Percentiles rank a stretch among this genome's conserved stretches.
Conservation (phyloP, 805 yeast genomes). For the Ogataea pini region DNA sequence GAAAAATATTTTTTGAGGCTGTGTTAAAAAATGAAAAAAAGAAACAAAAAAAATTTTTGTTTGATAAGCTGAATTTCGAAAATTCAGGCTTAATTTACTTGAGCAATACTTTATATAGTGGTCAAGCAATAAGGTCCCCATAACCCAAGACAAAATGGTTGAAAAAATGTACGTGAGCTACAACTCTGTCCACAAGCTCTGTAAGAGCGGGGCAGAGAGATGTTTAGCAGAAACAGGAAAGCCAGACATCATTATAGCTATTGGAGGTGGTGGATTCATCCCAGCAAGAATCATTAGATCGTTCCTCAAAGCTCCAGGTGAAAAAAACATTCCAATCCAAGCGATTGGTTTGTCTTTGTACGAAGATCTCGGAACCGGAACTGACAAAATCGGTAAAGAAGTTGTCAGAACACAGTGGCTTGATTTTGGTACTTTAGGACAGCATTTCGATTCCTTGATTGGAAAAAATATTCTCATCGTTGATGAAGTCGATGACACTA, state of each 20-base stretch:
- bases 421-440: constrained; percentile 70
- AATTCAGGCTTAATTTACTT: background rate
- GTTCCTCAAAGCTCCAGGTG: constrained; percentile 56
- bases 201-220: constrained; percentile 51
- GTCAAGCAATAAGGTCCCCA: background rate
- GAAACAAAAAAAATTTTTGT: background rate
- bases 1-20: background rate
- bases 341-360: constrained; percentile 68
- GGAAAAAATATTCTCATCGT: constrained; percentile 82
- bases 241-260: constrained; percentile 61
- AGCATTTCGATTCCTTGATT: constrained; percentile 72
- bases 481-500: constrained; percentile 90
- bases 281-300: constrained; percentile 70
- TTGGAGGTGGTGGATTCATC: constrained; percentile 75
- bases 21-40: background rate
- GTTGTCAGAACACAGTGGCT: constrained; percentile 90
- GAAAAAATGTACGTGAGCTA: constrained; percentile 67
- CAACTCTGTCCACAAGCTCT: constrained; percentile 79
- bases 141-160: constrained; percentile 27
- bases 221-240: constrained; percentile 34
- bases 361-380: constrained; percentile 53
- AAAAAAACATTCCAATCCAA: constrained; percentile 68
- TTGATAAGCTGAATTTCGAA: constrained; percentile 3
- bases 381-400: constrained; percentile 68
- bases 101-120: background rate